Evolutionary conservation across 805 yeast species (phyloP), one percentile per base, ranked within the genome.

Genomic region (Cyberlindnera lachancei): DNA sequence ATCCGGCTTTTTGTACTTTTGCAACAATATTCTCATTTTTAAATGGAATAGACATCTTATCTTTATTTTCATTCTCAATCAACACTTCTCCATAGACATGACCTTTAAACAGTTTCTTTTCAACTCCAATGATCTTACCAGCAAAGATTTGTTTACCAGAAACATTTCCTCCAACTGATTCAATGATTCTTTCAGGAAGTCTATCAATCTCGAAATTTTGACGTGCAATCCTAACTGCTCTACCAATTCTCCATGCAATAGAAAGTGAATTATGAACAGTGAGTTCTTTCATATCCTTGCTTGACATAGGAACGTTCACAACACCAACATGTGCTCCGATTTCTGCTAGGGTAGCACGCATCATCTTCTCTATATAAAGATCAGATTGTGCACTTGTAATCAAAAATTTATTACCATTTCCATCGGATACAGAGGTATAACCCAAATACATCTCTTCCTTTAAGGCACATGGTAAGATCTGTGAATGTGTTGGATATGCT

Each of bases 191-290:
- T 7, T 52, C 39, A 2, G 68, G 60, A 3, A 64, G 37, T 27
- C 42, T 41, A 27, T 55, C 61, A 20, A 64, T 50, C 29, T 62
- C 62, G n/a, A 56, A 49, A 10, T 50, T 52, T 29, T 58, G 61
- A 27, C 57, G 51, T 1, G 71, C 64, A 15, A 59, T 44, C 19
- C 43, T 40, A 5, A 66, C 64, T 4, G 69, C 70, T 31, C 63
- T 55, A 4, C 73, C 73, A 29, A 67, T 59, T 46, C 71, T 55
- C 73, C 73, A 68, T 3, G 70, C 63, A 15, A 56, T 41, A 2
- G 71, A 66, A 10, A 63, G 25, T 14, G 66, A 48, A 36, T 57
- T 53, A 25, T 42, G 48, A 16, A 65, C 56, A 6, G 59, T 56
- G 37, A 59, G 35, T 7, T 52, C 40, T 2, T 48, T 44, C 13